Evolutionary conservation across 2,329 filamentous ascomycete genomes (phyloP).

Genomic region (Arthrobotrys sphaeroides): DNA sequence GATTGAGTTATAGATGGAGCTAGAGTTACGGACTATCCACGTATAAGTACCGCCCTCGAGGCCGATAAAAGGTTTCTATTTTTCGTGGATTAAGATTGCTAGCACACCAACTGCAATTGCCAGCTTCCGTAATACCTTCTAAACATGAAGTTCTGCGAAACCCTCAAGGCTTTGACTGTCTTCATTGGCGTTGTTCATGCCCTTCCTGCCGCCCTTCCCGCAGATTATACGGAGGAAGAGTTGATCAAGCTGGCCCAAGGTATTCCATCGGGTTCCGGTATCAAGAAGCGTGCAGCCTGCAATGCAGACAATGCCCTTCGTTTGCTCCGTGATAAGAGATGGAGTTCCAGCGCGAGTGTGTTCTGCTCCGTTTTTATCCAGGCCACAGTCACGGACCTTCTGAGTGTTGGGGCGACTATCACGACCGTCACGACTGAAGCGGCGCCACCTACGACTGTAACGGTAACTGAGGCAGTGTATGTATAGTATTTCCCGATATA

Average conservation of each 20-base stretch:
- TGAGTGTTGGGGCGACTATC: background rate
- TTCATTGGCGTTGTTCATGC: background rate
- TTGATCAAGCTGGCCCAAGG: background rate
- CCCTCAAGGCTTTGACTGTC: background rate
- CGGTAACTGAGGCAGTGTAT: slow-evolving; percentile 1
- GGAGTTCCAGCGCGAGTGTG: background rate
- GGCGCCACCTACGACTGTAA: background rate
- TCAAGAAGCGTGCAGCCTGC: background rate
- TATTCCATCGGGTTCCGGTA: background rate
- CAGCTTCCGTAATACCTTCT: no score
- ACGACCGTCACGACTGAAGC: background rate
- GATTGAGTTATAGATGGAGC: no score
- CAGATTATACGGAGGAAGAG: background rate
- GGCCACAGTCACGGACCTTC: background rate
- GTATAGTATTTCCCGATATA: background rate
- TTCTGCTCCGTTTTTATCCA: slow-evolving; percentile 20
- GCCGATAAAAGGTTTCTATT: no score
- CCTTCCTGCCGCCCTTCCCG: background rate
- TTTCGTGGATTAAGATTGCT: no score
- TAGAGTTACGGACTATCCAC: no score
- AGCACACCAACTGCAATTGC: no score
- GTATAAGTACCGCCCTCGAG: no score
- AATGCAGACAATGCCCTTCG: background rate
- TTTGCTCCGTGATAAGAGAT: background rate
- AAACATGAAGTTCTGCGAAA: background rate